Evolutionary conservation across 116 monocot species (phyloP).

Genomic region (Papilionanthe hybrid): DNA sequence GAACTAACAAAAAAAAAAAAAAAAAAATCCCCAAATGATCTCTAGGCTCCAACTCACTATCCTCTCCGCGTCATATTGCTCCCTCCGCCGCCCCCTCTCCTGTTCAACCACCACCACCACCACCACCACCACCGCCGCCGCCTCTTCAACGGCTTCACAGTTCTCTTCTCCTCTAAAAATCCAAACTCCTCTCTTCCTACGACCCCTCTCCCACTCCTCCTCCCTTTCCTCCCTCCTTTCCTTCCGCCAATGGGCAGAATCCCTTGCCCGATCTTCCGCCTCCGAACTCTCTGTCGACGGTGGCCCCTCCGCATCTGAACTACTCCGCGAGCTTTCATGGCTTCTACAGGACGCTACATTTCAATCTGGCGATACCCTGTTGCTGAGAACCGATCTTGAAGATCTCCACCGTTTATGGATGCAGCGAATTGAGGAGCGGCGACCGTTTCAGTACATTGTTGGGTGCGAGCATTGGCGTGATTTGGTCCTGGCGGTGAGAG

Average conservation of each 20-base stretch:
- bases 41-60: conserved; percentile 4
- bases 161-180: conserved; percentile 8
- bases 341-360: conserved; percentile 63
- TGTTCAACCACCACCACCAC: background rate
- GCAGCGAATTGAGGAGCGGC: conserved; percentile 53
- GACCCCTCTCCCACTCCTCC: conserved; percentile 40
- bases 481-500: conserved; percentile 68
- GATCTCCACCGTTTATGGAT: conserved; percentile 69
- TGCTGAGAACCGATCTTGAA: conserved; percentile 36
- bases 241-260: conserved; percentile 64
- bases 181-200: conserved; percentile 64
- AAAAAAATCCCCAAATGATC: conserved; percentile 8
- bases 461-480: conserved; percentile 97
- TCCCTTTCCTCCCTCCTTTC: conserved; percentile 29
- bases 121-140: background rate
- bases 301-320: conserved; percentile 36
- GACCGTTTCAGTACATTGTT: conserved; percentile 89
- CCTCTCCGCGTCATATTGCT: background rate
- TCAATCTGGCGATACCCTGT: conserved; percentile 8
- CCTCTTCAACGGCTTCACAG: background rate
- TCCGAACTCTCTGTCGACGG: conserved; percentile 12
- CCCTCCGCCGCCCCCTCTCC: background rate
- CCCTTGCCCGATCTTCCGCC: conserved; percentile 33
- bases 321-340: conserved; percentile 73
- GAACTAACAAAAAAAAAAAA: too few species aligned